Evolutionary conservation across 1,139 yeast species (phyloP), one percentile per base, ranked within the genome.

Genomic region (Lodderomyces oxycetoniae): DNA sequence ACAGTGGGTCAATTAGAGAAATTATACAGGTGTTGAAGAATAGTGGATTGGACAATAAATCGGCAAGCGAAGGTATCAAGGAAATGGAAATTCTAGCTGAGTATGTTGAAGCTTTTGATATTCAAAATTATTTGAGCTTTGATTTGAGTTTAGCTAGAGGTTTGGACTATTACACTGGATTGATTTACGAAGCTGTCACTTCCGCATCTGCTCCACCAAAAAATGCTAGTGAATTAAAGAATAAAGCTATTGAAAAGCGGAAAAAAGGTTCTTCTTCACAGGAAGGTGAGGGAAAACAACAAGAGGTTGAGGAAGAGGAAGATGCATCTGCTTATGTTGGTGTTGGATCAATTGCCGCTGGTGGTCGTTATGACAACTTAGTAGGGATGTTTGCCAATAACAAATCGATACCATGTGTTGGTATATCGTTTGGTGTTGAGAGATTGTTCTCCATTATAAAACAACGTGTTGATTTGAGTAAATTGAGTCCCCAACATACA

Each of bases 321-420:
- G 98, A 91, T 61, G 95, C 95, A 36, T 84, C 95, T 34, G 97
- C 87, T 45, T 87, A 84, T 50, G 97, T 91, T 33, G 98, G 98
- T 49, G 96, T 91, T 34, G 98, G 98, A 19, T 89, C 97, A 6
- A 87, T 91, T 49, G 95, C 96, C 37, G 98, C 96, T 30, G 98
- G 98, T 63, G 98, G 98, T 46, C 85, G 98, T 61, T 91, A 91
- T 61, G 98, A 91, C 59, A 82, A 84, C 49, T 74, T 91, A 43
- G 97, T 91, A 22, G 96, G 96, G 46, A 91, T 91, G 97, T 91
- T 91, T 60, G 81, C 96, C 42, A 80, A 78, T 53, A 91, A 91
- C 46, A 87, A 88, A 63, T 82, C 91, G 17, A 88, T 91, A 51
- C 98, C 98, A 16, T 91, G 98, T 69, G 95, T 91, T 33, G 98